A percentile compares a stretch with the other conserved stretches of the same genome.
Conservation (phyloP, 2,329 filamentous ascomycete genomes). For the Parasarocladium wereldwijsianum region DNA sequence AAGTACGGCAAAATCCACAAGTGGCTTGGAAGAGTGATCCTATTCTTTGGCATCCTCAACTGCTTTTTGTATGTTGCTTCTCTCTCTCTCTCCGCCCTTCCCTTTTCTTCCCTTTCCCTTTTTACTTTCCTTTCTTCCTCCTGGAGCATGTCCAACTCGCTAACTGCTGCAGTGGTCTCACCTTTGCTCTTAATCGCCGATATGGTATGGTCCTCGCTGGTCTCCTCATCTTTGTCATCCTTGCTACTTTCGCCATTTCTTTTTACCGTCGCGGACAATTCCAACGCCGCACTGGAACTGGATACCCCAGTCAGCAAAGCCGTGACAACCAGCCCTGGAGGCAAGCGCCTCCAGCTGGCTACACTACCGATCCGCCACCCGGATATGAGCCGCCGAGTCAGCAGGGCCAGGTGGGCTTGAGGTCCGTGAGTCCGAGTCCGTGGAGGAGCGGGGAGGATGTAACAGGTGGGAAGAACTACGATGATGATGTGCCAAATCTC, state of each 20-base stretch:
- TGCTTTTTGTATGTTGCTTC: conserved; percentile 34
- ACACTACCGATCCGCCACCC: conserved; percentile 3
- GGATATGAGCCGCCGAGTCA: conserved; percentile 4
- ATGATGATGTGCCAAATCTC: conserved; percentile 17
- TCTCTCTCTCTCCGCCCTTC: not conserved
- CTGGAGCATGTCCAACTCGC: not conserved
- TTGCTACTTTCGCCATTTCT: conserved; percentile 23
- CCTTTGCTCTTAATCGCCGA: conserved; percentile 34
- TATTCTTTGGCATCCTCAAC: conserved; percentile 39
- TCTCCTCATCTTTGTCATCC: conserved; percentile 27
- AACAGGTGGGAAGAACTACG: conserved; percentile 13
- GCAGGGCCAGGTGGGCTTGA: conserved; percentile 12
- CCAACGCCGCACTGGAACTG: conserved; percentile 8
- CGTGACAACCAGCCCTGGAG: conserved; percentile 12
- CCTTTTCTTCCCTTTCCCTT: not conserved
- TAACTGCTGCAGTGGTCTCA: conserved; percentile 32
- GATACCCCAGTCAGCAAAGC: conserved; percentile 11
- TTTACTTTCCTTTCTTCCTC: not conserved
- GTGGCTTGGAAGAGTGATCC: conserved; percentile 39
- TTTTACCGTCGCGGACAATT: conserved; percentile 14
- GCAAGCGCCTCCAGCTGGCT: conserved; percentile 4
- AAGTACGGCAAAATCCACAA: conserved; percentile 38
- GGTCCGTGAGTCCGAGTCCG: conserved; percentile 13
- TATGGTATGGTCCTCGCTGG: conserved; percentile 33
- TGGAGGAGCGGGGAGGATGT: conserved; percentile 12